Percentiles rank a stretch among this genome's conserved stretches.
Evolutionary conservation across 2,329 filamentous ascomycete genomes (phyloP).

Genomic region (Xylaria sp.): DNA sequence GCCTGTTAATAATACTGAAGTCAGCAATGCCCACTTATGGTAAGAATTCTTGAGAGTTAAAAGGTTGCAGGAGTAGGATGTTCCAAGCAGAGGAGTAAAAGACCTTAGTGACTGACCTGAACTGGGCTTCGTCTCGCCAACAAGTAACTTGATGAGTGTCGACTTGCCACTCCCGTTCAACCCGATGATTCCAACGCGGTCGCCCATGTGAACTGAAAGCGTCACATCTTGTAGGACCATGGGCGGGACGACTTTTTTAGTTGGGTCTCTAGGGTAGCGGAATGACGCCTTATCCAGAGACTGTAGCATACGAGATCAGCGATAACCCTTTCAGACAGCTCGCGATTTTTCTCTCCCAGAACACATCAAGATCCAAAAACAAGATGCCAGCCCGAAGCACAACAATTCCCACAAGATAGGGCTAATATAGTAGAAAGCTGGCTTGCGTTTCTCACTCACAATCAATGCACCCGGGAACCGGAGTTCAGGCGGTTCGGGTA

Average conservation of each 20-base stretch:
- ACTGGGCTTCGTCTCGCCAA: constrained; percentile 62
- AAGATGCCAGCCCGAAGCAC: background rate
- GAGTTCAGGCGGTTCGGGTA: constrained; percentile 71
- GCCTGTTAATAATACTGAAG: too few relatives aligned
- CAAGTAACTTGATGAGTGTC: constrained; percentile 74
- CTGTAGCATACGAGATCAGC: constrained; percentile 4
- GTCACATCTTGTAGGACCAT: constrained; percentile 66
- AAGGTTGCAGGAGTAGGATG: too few relatives aligned
- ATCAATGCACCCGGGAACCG: constrained; percentile 77
- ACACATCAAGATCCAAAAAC: background rate
- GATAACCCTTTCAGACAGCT: background rate
- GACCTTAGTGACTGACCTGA: too few relatives aligned
- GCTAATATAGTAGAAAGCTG: background rate
- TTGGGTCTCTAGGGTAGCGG: constrained; percentile 55
- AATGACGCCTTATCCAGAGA: constrained; percentile 73
- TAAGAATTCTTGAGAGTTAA: too few relatives aligned
- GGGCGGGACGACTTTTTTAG: constrained; percentile 43
- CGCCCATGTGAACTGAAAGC: constrained; percentile 73
- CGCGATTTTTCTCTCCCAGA: background rate
- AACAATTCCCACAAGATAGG: background rate
- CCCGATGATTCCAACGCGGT: constrained; percentile 76
- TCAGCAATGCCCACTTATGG: too few relatives aligned
- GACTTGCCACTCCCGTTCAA: constrained; percentile 85
- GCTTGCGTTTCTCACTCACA: constrained; percentile 8
- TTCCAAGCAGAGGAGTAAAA: too few relatives aligned